A percentile compares a stretch with the other conserved stretches of the same genome.
These are phyloP conservation scores for Colletotrichum incanum DNA, from an alignment of 2,329 filamentous ascomycete species.

Conservation along the genomic window DNA sequence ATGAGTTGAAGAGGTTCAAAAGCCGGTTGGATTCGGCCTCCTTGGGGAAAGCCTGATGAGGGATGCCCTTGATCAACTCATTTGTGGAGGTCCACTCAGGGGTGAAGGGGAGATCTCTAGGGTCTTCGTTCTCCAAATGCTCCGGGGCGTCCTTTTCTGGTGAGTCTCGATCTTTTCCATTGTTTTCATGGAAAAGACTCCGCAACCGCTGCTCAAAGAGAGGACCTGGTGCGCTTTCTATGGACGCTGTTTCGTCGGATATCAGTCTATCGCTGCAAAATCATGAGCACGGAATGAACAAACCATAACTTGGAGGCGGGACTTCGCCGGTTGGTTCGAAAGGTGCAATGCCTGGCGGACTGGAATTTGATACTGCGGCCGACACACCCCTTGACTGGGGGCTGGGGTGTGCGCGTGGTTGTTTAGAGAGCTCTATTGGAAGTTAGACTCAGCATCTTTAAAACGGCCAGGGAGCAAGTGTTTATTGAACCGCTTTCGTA, in stretches of 20 bases:
- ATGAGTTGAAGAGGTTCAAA: constrained; percentile 46
- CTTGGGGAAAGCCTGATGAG: constrained; percentile 31
- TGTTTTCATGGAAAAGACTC: constrained; percentile 37
- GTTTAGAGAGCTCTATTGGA: constrained; percentile 25
- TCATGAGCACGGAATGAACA: not conserved
- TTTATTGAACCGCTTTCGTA: not conserved
- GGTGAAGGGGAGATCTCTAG: constrained; percentile 28
- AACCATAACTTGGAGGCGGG: constrained; percentile 38
- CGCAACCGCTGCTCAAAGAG: constrained; percentile 34
- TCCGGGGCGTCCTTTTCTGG: constrained; percentile 29
- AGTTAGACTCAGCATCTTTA: not conserved
- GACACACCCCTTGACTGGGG: constrained; percentile 7
- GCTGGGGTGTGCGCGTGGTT: constrained; percentile 12
- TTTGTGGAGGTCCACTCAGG: constrained; percentile 40
- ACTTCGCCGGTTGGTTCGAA: constrained; percentile 36
- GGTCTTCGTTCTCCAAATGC: constrained; percentile 23
- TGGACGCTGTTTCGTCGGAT: constrained; percentile 16
- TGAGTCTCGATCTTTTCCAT: constrained; percentile 24
- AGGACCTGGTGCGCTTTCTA: constrained; percentile 37
- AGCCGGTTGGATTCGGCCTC: constrained; percentile 46
- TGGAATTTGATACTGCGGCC: constrained; percentile 28
- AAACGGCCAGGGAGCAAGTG: not conserved
- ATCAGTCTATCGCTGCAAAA: not conserved
- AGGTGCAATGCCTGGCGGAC: constrained; percentile 35
- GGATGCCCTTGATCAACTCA: constrained; percentile 38